A percentile compares a stretch with the other conserved stretches of the same genome.
These are phyloP conservation scores for Aspergillus nanangensis DNA, from an alignment of 495 filamentous ascomycete genomes.

Conservation along the genomic window DNA sequence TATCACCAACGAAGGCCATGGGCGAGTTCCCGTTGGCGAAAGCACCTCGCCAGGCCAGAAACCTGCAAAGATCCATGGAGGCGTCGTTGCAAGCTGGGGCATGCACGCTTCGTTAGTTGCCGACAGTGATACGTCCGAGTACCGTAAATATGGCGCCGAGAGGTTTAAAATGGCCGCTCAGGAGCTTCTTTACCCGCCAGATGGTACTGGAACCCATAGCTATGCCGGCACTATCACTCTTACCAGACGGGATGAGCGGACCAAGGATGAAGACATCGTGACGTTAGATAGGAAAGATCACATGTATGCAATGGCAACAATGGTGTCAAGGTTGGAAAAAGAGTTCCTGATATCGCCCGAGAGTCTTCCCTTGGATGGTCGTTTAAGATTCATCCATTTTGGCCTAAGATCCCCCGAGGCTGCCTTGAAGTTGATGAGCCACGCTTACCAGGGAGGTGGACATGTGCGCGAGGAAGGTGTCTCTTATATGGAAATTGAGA, in stretches of 20 bases:
- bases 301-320: conserved; percentile 69
- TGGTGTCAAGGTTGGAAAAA: conserved; percentile 76
- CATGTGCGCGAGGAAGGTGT: conserved; percentile 62
- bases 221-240: conserved; percentile 60
- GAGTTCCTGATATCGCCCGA: conserved; percentile 73
- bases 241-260: conserved; percentile 15
- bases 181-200: conserved; percentile 59
- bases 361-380: conserved; percentile 60
- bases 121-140: conserved; percentile 76
- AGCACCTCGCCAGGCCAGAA: conserved; percentile 13
- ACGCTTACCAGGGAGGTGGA: conserved; percentile 68
- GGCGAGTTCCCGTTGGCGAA: conserved; percentile 16
- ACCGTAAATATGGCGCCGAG: conserved; percentile 66
- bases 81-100: conserved; percentile 82
- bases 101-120: conserved; percentile 84
- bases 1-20: conserved; percentile 33
- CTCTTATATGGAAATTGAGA: conserved; percentile 61
- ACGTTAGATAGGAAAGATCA: conserved; percentile 40
- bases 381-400: conserved; percentile 70
- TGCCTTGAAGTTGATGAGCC: conserved; percentile 69
- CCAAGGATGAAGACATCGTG: conserved; percentile 21
- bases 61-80: conserved; percentile 56
- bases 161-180: conserved; percentile 81
- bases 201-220: conserved; percentile 56
- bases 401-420: conserved; percentile 55